phyloP scores from a whole-genome alignment of 371 early-diverging fungal genomes.

The Mortierella sp. region DNA sequence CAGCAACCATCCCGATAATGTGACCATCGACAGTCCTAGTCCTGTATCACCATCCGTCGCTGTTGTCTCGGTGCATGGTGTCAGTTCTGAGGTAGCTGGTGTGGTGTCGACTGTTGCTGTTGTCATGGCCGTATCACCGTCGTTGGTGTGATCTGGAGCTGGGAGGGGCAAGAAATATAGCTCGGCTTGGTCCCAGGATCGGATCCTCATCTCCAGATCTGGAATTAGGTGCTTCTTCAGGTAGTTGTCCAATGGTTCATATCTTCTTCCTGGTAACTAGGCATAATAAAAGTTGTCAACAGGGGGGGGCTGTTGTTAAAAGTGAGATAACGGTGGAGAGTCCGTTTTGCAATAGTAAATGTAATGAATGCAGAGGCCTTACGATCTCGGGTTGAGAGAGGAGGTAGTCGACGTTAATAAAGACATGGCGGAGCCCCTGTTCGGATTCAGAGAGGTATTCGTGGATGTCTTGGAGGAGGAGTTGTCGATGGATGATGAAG shows the following conservation, averaged over 20 bases:
- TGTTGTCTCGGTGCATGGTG: background rate
- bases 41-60: background rate
- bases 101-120: background rate
- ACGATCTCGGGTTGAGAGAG: conserved; percentile 34
- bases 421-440: conserved; percentile 25
- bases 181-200: conserved; percentile 37
- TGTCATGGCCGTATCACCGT: background rate
- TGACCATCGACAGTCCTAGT: conserved; percentile 21
- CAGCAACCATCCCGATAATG: conserved; percentile 42
- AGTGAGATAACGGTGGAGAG: background rate
- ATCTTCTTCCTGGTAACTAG: conserved; percentile 27
- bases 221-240: conserved; percentile 17
- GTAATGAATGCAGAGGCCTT: background rate
- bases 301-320: background rate
- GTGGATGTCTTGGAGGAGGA: conserved; percentile 32
- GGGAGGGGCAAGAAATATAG: background rate
- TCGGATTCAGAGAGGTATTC: conserved; percentile 26
- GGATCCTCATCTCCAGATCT: conserved; percentile 19
- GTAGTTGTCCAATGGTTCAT: conserved; percentile 25
- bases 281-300: background rate
- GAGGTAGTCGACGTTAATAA: conserved; percentile 41
- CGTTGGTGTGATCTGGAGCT: background rate
- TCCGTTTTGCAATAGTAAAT: no score
- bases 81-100: background rate
- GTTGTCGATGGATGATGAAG: conserved; percentile 32